phyloP scores from a whole-genome alignment of 768 basidiomycete species.

The Suillus hirtellus region DNA sequence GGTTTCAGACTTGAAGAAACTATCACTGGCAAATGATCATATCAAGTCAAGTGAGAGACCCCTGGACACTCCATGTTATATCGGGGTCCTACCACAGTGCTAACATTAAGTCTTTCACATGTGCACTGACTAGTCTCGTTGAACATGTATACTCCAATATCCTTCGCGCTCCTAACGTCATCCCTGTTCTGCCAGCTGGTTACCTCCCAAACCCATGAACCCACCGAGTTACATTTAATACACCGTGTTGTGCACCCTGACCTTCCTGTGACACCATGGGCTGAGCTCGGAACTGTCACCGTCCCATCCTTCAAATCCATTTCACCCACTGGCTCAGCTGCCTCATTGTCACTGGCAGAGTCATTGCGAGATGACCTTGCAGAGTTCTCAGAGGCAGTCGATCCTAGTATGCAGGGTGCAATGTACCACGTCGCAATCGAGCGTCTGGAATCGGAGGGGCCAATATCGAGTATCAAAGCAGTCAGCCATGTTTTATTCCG shows the following conservation, averaged over 20 bases:
- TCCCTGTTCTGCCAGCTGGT: constrained; percentile 14
- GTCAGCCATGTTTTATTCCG: constrained; percentile 56
- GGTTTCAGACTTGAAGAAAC: not conserved
- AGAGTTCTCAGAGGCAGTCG: constrained; percentile 42
- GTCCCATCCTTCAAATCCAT: constrained; percentile 31
- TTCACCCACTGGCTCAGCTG: constrained; percentile 36
- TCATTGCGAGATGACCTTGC: constrained; percentile 47
- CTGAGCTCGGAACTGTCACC: constrained; percentile 26
- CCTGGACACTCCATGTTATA: constrained; percentile 21
- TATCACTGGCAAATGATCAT: constrained; percentile 5
- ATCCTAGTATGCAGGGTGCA: constrained; percentile 40
- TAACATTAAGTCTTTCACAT: not conserved
- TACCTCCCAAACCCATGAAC: not conserved
- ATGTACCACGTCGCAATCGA: constrained; percentile 75
- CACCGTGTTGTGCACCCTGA: constrained; percentile 36
- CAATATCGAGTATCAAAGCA: constrained; percentile 38
- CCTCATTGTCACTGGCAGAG: constrained; percentile 39
- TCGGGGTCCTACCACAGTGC: not conserved
- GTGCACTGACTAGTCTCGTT: not conserved
- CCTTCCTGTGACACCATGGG: constrained; percentile 26
- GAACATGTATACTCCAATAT: constrained; percentile 10
- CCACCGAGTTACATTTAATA: constrained; percentile 3
- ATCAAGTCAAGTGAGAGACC: constrained; percentile 15
- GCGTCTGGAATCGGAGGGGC: constrained; percentile 42
- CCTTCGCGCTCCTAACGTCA: constrained; percentile 6